Conservation (phyloP, 495 filamentous ascomycete species). For the Zalerion maritima region DNA sequence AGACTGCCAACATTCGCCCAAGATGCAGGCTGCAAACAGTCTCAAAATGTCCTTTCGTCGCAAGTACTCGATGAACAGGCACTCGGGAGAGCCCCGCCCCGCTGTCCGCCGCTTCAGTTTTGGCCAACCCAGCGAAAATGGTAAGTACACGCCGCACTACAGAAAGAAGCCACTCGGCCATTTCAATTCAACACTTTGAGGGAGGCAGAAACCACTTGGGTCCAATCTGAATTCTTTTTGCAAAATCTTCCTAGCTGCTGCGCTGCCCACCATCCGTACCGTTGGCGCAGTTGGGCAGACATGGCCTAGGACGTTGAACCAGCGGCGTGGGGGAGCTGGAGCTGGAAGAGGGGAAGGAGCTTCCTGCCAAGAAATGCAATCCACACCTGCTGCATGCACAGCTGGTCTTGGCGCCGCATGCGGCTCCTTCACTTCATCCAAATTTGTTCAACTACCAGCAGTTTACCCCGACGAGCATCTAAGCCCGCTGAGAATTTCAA, state of each 20-base stretch:
- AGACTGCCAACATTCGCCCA: too few species aligned
- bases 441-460: conserved; percentile 12
- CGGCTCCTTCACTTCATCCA: conserved; percentile 5
- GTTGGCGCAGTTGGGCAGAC: conserved; percentile 18
- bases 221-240: conserved; percentile 3
- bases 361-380: neutral
- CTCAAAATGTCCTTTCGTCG: too few species aligned
- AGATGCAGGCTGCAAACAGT: too few species aligned
- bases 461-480: conserved; percentile 8
- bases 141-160: conserved; percentile 18
- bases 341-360: too few species aligned
- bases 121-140: conserved; percentile 33
- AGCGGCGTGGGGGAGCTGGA: too few species aligned
- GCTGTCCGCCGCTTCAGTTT: conserved; percentile 35
- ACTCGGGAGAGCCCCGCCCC: conserved; percentile 34
- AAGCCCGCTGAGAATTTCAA: too few species aligned
- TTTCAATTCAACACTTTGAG: conserved; percentile 6
- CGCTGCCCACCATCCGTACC: too few species aligned
- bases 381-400: conserved; percentile 6
- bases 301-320: conserved; percentile 1
- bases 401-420: conserved; percentile 3
- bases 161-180: conserved; percentile 3
- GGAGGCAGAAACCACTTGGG: conserved; percentile 8
- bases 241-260: conserved; percentile 4
- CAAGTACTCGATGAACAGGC: conserved; percentile 31